phyloP scores from a whole-genome alignment of 495 filamentous ascomycete genomes.

The Aspergillus leporis region DNA sequence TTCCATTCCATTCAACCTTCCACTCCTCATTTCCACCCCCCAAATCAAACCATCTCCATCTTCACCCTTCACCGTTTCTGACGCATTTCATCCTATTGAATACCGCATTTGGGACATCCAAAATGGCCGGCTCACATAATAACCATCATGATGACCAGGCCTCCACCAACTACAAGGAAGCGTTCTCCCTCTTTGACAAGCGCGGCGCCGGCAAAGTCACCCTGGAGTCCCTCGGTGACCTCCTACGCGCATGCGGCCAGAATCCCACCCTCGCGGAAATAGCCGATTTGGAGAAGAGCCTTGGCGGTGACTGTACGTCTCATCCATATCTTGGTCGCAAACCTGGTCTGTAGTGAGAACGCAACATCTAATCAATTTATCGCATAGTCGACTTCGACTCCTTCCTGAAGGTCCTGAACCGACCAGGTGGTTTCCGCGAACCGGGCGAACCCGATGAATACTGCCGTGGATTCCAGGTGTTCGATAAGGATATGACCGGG shows the following conservation, averaged over 20 bases:
- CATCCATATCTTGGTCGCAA: not conserved
- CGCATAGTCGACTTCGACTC: conserved; percentile 91
- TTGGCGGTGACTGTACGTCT: conserved; percentile 87
- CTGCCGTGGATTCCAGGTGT: conserved; percentile 96
- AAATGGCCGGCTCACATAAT: conserved; percentile 10
- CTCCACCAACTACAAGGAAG: conserved; percentile 99
- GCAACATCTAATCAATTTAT: not conserved
- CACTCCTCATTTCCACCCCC: not conserved
- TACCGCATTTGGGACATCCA: not conserved
- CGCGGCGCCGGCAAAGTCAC: conserved; percentile 89
- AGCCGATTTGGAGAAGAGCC: conserved; percentile 78
- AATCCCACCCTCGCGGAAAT: conserved; percentile 96
- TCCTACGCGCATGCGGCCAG: conserved; percentile 94
- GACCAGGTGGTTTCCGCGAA: conserved; percentile 96
- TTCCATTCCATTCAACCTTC: not conserved
- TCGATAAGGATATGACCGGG: conserved; percentile 98
- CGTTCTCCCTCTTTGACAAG: conserved; percentile 99
- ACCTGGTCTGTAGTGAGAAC: not conserved
- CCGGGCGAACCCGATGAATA: conserved; percentile 97
- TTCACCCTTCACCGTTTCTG: conserved; percentile 5
- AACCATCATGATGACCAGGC: conserved; percentile 60
- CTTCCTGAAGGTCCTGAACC: conserved; percentile 93
- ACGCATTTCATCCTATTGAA: not conserved
- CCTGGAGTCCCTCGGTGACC: conserved; percentile 83
- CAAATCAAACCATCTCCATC: not conserved